Conservation (phyloP, 495 filamentous ascomycete genomes). For the Lineolata rhizophorae region DNA sequence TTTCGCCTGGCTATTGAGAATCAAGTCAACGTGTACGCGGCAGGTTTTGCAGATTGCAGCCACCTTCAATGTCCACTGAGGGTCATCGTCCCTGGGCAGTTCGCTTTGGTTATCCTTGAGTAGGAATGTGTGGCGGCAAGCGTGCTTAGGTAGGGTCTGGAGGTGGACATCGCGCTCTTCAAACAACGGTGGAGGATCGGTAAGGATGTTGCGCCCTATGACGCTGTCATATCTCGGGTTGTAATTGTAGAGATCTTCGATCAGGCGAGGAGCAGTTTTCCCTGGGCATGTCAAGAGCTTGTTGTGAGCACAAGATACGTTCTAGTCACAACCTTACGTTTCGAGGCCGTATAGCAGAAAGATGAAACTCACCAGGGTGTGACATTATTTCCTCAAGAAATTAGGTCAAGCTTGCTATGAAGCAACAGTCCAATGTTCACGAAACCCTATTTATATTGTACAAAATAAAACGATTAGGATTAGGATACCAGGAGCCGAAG, state of each 20-base stretch:
- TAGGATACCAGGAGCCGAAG: no score
- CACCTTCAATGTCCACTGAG: not conserved
- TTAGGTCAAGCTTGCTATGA: no score
- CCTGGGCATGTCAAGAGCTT: no score
- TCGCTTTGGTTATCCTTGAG: constrained; percentile 6
- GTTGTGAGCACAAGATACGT: no score
- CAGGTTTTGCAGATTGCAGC: constrained; percentile 13
- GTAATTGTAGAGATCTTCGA: constrained; percentile 32
- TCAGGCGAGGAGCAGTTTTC: constrained; percentile 39
- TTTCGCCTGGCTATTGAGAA: constrained; percentile 18
- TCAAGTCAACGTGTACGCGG: constrained; percentile 30
- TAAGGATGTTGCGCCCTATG: constrained; percentile 30
- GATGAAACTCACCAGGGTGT: no score
- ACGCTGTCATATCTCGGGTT: constrained; percentile 27
- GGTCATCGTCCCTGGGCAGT: constrained; percentile 3
- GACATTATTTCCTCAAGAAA: no score
- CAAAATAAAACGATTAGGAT: no score
- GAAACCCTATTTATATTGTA: no score
- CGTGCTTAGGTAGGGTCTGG: constrained; percentile 10
- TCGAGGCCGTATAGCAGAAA: no score
- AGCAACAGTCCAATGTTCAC: no score
- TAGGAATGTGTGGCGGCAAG: constrained; percentile 34
- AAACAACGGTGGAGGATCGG: constrained; percentile 26
- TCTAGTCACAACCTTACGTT: no score
- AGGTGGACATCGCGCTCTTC: constrained; percentile 9